These are phyloP conservation scores for Penicillium odoratum DNA, from an alignment of 495 filamentous ascomycete genomes.

Conservation along the genomic window DNA sequence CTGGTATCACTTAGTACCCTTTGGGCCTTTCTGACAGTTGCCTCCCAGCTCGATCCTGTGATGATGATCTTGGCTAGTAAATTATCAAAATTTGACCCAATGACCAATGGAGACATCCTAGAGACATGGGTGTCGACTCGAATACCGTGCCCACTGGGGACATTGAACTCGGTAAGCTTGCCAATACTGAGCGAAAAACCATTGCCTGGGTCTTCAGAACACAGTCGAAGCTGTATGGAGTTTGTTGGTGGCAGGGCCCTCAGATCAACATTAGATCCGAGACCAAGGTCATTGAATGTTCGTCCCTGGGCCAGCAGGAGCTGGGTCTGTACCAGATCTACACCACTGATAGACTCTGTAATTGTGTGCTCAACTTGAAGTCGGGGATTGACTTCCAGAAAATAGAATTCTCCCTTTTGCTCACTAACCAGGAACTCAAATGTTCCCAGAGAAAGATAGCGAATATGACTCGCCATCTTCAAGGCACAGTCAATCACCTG, in stretches of 20 bases:
- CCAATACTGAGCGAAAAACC: constrained; percentile 59
- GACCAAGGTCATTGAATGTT: constrained; percentile 40
- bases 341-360: constrained; percentile 52
- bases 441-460: constrained; percentile 58
- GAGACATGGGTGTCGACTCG: constrained; percentile 56
- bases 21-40: constrained; percentile 50
- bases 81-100: constrained; percentile 60
- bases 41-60: constrained; percentile 52
- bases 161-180: constrained; percentile 51
- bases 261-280: constrained; percentile 30
- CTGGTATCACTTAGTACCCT: constrained; percentile 54
- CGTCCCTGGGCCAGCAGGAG: constrained; percentile 55
- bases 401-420: constrained; percentile 55
- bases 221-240: constrained; percentile 60
- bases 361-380: constrained; percentile 59
- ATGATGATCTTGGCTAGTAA: constrained; percentile 63
- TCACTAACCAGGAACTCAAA: constrained; percentile 64
- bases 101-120: constrained; percentile 31
- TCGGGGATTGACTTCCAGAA: constrained; percentile 65
- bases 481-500: constrained; percentile 41
- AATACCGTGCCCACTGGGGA: constrained; percentile 57
- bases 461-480: constrained; percentile 42
- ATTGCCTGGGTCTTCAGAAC: constrained; percentile 54
- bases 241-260: constrained; percentile 32
- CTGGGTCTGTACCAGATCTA: constrained; percentile 58